Evolutionary conservation across 352 stramenopile genomes (phyloP).

Genomic region (Plasmopara muralis): DNA sequence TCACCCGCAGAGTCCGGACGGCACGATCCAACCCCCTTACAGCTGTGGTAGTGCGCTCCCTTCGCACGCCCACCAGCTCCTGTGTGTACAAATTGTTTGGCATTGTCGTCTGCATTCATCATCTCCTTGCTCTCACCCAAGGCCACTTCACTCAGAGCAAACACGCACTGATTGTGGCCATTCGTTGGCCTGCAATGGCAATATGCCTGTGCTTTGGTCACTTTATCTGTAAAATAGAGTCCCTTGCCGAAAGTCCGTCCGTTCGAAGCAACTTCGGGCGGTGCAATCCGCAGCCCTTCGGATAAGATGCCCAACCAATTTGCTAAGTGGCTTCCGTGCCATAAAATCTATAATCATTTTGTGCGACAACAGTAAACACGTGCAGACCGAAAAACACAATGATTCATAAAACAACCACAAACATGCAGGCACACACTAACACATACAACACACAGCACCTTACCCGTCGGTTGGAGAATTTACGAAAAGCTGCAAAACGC

Average conservation of each 20-base stretch:
- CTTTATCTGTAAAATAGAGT: slow-evolving; percentile 86
- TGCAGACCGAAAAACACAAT: slow-evolving; percentile 5
- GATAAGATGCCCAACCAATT: slow-evolving; percentile 84
- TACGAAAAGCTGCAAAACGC: slow-evolving; percentile 46
- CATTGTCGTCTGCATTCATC: slow-evolving; percentile 42
- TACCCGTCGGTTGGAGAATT: slow-evolving; percentile 47
- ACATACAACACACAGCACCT: slow-evolving; percentile 15
- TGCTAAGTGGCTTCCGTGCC: slow-evolving; percentile 77
- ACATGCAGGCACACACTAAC: neutral
- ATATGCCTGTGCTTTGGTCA: slow-evolving; percentile 65
- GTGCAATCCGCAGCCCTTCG: slow-evolving; percentile 74
- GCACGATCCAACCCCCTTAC: slow-evolving; percentile 59
- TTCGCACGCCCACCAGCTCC: slow-evolving; percentile 34
- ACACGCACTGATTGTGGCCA: slow-evolving; percentile 41
- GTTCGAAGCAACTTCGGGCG: slow-evolving; percentile 62
- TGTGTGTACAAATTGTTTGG: slow-evolving; percentile 42
- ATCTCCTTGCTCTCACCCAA: slow-evolving; percentile 63
- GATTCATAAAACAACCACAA: no score
- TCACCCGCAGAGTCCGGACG: slow-evolving; percentile 45
- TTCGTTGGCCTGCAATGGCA: slow-evolving; percentile 46
- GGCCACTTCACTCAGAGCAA: slow-evolving; percentile 61
- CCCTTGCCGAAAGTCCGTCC: slow-evolving; percentile 79
- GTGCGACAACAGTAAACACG: slow-evolving; percentile 4
- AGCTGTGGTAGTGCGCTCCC: slow-evolving; percentile 42
- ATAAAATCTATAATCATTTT: slow-evolving; percentile 50